Conservation (phyloP, 768 basidiomycete genomes). For the Russula griseocarnosa region DNA sequence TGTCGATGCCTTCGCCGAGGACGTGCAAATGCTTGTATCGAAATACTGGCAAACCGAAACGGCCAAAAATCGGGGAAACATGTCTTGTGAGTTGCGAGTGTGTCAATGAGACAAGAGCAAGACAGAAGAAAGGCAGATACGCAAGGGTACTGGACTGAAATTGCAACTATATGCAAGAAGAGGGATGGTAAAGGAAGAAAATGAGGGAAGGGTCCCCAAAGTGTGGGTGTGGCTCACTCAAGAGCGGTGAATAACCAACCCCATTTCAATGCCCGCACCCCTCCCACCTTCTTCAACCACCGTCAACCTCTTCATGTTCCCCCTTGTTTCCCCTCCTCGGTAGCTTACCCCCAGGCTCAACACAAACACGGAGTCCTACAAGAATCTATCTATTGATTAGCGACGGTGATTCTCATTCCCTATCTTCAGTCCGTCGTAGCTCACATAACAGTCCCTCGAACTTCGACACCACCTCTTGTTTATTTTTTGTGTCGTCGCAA, state of each 20-base stretch:
- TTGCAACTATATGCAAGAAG: background rate
- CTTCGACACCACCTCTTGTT: background rate
- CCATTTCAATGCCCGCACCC: conserved; percentile 18
- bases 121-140: background rate
- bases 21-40: background rate
- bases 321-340: background rate
- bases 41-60: conserved; percentile 8
- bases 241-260: background rate
- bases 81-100: conserved; percentile 1
- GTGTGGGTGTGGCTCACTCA: background rate
- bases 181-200: background rate
- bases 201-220: background rate
- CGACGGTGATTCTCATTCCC: background rate
- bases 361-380: background rate
- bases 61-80: conserved; percentile 20
- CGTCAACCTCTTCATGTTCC: background rate
- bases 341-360: background rate
- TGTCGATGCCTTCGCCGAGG: background rate
- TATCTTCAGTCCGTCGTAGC: background rate
- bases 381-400: background rate
- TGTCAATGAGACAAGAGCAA: conserved; percentile 13
- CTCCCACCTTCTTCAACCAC: too few species aligned
- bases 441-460: background rate
- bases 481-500: background rate
- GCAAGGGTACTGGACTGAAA: background rate